A percentile compares a stretch with the other conserved stretches of the same genome.
Conservation (phyloP, 306 rosid genomes). For the Lathyrus sativus region DNA sequence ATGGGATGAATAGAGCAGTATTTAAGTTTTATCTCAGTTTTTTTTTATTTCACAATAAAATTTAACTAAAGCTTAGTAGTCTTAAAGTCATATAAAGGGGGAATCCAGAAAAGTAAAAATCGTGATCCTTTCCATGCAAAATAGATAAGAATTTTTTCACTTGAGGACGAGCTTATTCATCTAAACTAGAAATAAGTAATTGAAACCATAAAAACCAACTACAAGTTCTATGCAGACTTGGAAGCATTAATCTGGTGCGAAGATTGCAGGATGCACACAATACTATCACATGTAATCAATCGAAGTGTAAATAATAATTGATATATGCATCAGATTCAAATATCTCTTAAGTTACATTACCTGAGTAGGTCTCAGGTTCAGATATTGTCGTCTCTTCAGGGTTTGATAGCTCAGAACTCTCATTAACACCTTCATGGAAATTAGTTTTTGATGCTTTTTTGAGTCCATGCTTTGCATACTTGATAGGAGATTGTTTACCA, state of each 20-base stretch:
- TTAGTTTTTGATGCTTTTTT: slow-evolving; percentile 53
- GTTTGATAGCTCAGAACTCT: slow-evolving; percentile 60
- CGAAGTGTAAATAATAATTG: slow-evolving; percentile 25
- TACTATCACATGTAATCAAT: slow-evolving; percentile 28
- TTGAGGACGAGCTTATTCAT: slow-evolving; percentile 6
- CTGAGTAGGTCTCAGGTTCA: slow-evolving; percentile 58
- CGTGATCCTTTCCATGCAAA: slow-evolving; percentile 5
- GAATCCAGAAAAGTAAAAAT: background rate
- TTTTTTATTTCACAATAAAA: slow-evolving; percentile 8
- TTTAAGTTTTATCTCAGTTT: slow-evolving; percentile 8
- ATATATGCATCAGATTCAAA: slow-evolving; percentile 27
- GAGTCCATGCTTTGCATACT: slow-evolving; percentile 46
- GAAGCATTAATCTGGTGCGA: slow-evolving; percentile 22
- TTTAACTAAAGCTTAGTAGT: slow-evolving; percentile 4
- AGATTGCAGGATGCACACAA: slow-evolving; percentile 3
- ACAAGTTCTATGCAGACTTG: slow-evolving; percentile 1
- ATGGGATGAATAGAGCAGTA: slow-evolving; percentile 18
- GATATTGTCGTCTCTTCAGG: slow-evolving; percentile 50
- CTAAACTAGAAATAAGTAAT: background rate
- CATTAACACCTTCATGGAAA: slow-evolving; percentile 55
- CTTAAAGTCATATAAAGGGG: background rate
- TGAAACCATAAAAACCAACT: slow-evolving; percentile 10
- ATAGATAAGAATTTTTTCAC: background rate
- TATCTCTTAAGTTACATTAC: slow-evolving; percentile 45
- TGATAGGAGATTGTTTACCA: slow-evolving; percentile 66